Percentiles rank a stretch among this genome's conserved stretches.
These are phyloP conservation scores for Pleurotus pulmonarius DNA, from an alignment of 768 basidiomycete species.

Conservation along the genomic window DNA sequence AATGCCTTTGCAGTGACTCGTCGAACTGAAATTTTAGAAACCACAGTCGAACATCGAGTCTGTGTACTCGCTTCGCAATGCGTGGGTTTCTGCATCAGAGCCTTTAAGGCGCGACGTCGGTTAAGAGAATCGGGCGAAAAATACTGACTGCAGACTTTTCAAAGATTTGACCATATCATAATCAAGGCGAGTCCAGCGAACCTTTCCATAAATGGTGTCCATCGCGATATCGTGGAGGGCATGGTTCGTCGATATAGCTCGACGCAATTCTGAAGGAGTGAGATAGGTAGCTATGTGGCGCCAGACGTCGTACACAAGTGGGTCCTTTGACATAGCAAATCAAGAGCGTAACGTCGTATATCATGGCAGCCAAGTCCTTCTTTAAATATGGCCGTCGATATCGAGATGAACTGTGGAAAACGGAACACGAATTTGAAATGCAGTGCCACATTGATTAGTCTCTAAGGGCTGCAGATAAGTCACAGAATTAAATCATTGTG, in stretches of 20 bases:
- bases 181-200: conserved; percentile 30
- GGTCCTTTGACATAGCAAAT: not conserved
- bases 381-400: too few species aligned
- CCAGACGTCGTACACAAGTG: conserved; percentile 32
- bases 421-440: too few species aligned
- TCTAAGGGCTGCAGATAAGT: too few species aligned
- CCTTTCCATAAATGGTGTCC: conserved; percentile 24
- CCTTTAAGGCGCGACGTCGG: not conserved
- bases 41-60: conserved; percentile 35
- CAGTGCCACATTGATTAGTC: too few species aligned
- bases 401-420: too few species aligned
- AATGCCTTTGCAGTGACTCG: conserved; percentile 12
- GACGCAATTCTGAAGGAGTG: conserved; percentile 7
- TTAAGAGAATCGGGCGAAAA: not conserved
- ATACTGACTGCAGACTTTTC: conserved; percentile 25
- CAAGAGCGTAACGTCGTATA: not conserved
- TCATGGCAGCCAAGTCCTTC: too few species aligned
- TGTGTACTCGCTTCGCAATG: conserved; percentile 27
- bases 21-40: conserved; percentile 32
- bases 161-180: conserved; percentile 20
- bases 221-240: conserved; percentile 27
- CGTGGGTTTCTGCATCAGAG: conserved; percentile 22
- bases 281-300: conserved; percentile 22
- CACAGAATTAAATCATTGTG: too few species aligned
- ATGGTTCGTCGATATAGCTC: conserved; percentile 26